Evolutionary conservation across 2,329 filamentous ascomycete genomes (phyloP), one percentile per base, ranked within the genome.

Genomic region (Sordariomycetes sp.): DNA sequence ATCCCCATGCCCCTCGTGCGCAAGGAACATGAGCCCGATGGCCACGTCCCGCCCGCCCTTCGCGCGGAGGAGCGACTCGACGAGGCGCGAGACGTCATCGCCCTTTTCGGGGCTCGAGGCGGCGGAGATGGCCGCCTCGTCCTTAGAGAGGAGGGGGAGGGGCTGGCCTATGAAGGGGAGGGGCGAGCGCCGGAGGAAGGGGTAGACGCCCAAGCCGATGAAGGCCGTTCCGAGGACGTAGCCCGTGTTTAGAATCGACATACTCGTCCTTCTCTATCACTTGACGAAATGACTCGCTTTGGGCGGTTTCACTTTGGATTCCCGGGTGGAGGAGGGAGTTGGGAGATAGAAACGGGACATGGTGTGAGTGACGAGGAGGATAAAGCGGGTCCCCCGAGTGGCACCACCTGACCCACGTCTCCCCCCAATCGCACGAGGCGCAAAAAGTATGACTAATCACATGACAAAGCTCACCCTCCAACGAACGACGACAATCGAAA

Each of bases 221-320:
- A 57, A 57, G 55, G 51, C 55, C 25, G 55, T 57, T 32, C 55
- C 55, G 15, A 57, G 50, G 51, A 57, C 28, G 51, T 57, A 57
- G 55, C 50, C 53, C 25, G 55, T 57, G 35, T 57, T 57, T 22
- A 57, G 28, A 13, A 51, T 50, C 10, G 22, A 20, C 45, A 50
- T 50, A 6, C 10, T 50, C 20, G 2, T 6, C 24, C 20, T 6
- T 6, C 24, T 50, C 24, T 24, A 5, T 10, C 8, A 22, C 22
- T 50, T 24, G n/a, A 22, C 12, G 12, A n/a, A 24, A 22, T 50
- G 3, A n/a, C 39, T 17, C 13, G 2, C 20, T 24, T 24, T 22
- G 45, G n/a, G 13, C 7, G n/a, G 3, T n/a, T n/a, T n/a, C 7
- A 17, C 8, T 20, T 48, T 48, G 8, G n/a, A 24, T 22, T 24